Evolutionary conservation across 2,329 filamentous ascomycete species (phyloP), one percentile per base, ranked within the genome.

Genomic region (Mycosphaerella arachidis): DNA sequence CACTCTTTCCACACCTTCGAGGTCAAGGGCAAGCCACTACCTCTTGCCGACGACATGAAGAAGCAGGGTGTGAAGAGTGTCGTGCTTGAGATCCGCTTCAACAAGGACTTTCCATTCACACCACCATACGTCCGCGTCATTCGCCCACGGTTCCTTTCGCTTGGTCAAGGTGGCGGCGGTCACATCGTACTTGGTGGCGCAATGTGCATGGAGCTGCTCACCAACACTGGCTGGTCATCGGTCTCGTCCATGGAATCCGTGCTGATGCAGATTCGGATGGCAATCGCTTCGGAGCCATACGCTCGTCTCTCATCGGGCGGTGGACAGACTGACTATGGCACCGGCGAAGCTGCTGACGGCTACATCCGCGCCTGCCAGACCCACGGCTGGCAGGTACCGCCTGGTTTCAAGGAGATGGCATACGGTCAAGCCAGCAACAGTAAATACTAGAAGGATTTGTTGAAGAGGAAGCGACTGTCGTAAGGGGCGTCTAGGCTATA

Each of bases 51-150:
- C 56, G 92, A 96, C 70, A 91, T 96, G 85, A 85, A 86, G 71
- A 68, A 72, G 2, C 79, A 77, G 0, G 80, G 79, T 0, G 67
- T 88, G 58, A 83, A 79, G 24, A 92, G 89, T 69, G 78, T 96
- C 43, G 86, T 96, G 0, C 75, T 95, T 10, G 92, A 96, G 74
- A 77, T 96, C 46, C 89, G 91, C 2, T 96, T 96, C 68, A 86
- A 89, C 2, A 80, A 84, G 13, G 82, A 88, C 53, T 96, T 86
- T 65, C 92, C 92, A 0, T 84, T 89, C 70, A 82, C 84, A 0
- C 92, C 92, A 3, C 92, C 92, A 0, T 96, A 96, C 69, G 84
- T 96, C 30, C 87, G 92, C 6, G 86, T 96, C 16, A 82, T 96
- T 56, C 85, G 88, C 6, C 92, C 92, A 1, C 86, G 88, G 4